Evolutionary conservation across 495 filamentous ascomycete genomes (phyloP).

Genomic region (Xylaria acuta): DNA sequence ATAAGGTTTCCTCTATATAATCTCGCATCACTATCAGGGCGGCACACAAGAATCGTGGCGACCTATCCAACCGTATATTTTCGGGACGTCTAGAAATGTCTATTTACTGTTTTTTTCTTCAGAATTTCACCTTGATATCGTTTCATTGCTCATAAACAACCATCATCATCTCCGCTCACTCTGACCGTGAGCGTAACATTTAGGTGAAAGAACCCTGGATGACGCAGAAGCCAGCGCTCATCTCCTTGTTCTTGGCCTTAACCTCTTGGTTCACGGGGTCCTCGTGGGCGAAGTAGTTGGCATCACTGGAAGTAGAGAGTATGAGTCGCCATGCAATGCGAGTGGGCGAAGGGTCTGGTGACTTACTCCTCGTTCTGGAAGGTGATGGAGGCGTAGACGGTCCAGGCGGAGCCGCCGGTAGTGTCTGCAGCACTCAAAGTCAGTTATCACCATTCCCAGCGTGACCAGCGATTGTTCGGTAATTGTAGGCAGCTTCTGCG

Average conservation of each 20-base stretch:
- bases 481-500: background rate
- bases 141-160: slow-evolving; percentile 18
- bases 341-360: background rate
- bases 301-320: slow-evolving; percentile 5
- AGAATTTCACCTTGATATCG: background rate
- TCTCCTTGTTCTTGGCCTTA: slow-evolving; percentile 14
- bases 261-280: slow-evolving; percentile 20
- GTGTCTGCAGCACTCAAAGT: background rate
- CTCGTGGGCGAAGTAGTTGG: slow-evolving; percentile 23
- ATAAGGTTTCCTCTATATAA: background rate
- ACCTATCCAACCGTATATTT: slow-evolving; percentile 19
- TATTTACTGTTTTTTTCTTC: background rate
- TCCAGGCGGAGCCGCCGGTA: slow-evolving; percentile 1
- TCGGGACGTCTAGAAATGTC: slow-evolving; percentile 8
- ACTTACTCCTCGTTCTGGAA: slow-evolving; percentile 21
- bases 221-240: slow-evolving; percentile 2
- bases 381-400: slow-evolving; percentile 24
- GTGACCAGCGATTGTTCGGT: background rate
- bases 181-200: background rate
- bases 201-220: slow-evolving; percentile 21
- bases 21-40: background rate
- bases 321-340: background rate
- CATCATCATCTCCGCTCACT: background rate
- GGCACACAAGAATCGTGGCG: background rate
- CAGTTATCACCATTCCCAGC: background rate